These are phyloP conservation scores for Pisolithus marmoratus DNA, from an alignment of 768 basidiomycete species.

Conservation along the genomic window DNA sequence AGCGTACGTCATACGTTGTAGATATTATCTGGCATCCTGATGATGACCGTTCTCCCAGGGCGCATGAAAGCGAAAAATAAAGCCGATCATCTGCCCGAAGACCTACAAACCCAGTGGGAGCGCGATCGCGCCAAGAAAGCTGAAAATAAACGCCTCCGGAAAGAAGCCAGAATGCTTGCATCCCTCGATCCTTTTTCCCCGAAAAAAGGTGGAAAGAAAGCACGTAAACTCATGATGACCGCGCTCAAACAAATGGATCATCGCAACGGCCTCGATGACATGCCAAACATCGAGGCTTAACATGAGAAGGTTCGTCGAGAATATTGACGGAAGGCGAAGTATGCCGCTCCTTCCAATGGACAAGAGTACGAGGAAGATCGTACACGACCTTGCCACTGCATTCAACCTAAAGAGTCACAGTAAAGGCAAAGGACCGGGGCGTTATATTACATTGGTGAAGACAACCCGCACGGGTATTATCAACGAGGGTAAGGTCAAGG, in stretches of 20 bases:
- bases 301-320: slow-evolving; percentile 62
- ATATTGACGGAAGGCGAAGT: slow-evolving; percentile 43
- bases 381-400: slow-evolving; percentile 76
- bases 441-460: slow-evolving; percentile 77
- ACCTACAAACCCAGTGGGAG: slow-evolving; percentile 68
- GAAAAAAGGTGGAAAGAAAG: slow-evolving; percentile 66
- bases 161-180: slow-evolving; percentile 45
- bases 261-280: slow-evolving; percentile 51
- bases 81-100: slow-evolving; percentile 36
- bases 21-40: neutral
- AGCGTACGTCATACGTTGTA: neutral
- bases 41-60: neutral
- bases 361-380: slow-evolving; percentile 60
- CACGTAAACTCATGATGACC: slow-evolving; percentile 59
- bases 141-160: slow-evolving; percentile 59
- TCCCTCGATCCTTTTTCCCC: slow-evolving; percentile 57
- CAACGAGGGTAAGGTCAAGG: slow-evolving; percentile 57
- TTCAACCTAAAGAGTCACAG: slow-evolving; percentile 78
- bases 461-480: slow-evolving; percentile 55
- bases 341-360: slow-evolving; percentile 78
- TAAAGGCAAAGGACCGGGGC: slow-evolving; percentile 56
- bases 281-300: slow-evolving; percentile 63
- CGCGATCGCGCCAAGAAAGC: slow-evolving; percentile 83
- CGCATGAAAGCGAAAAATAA: slow-evolving; percentile 12
- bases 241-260: slow-evolving; percentile 45